Percentiles rank a stretch among this genome's conserved stretches.
These are phyloP conservation scores for Syzygium jambos DNA, from an alignment of 345 rosid species.

Conservation along the genomic window DNA sequence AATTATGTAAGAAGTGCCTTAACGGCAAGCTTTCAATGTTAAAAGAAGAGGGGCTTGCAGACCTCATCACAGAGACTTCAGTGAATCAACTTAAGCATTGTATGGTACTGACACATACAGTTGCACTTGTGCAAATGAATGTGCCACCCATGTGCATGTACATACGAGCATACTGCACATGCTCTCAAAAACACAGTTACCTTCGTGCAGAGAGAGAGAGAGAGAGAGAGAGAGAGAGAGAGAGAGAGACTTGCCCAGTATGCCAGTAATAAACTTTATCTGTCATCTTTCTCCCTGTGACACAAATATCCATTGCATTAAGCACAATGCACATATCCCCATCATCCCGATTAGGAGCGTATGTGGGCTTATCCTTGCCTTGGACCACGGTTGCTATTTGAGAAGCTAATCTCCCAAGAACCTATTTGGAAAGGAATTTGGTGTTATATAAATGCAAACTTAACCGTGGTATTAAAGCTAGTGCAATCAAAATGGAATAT, in stretches of 20 bases:
- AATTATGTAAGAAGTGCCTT: neutral
- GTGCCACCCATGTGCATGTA: neutral
- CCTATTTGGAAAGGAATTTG: constrained; percentile 26
- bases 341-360: constrained; percentile 81
- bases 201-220: neutral
- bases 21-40: neutral
- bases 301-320: constrained; percentile 82
- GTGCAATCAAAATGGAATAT: neutral
- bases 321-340: constrained; percentile 96
- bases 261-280: constrained; percentile 91
- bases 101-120: neutral
- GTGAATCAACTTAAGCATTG: neutral
- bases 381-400: constrained; percentile 86
- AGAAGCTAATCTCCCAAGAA: constrained; percentile 95
- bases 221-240: neutral
- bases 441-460: neutral
- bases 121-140: neutral
- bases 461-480: neutral
- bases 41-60: neutral
- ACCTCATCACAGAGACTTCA: neutral
- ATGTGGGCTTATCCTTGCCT: constrained; percentile 96
- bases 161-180: neutral
- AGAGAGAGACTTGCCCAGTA: constrained; percentile 61
- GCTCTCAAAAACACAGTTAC: neutral
- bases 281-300: constrained; percentile 89